Conservation (phyloP, 2,329 filamentous ascomycete genomes). For the Penicillium nordicum region DNA sequence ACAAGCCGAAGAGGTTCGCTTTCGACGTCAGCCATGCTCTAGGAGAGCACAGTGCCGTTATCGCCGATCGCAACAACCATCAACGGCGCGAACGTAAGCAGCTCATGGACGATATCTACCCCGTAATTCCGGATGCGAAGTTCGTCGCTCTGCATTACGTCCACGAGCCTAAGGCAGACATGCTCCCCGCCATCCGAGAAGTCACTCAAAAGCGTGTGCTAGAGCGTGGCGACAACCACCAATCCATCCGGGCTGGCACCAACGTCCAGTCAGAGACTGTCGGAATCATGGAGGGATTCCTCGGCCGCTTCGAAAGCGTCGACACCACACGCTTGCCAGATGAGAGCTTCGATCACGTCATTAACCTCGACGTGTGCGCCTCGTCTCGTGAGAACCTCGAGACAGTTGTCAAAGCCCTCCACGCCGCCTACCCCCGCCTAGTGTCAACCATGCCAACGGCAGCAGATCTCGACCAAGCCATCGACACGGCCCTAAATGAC, state of each 20-base stretch:
- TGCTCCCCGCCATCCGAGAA: slow-evolving; percentile 68
- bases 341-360: slow-evolving; percentile 74
- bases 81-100: slow-evolving; percentile 83
- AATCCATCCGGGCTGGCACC: slow-evolving; percentile 86
- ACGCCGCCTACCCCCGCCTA: slow-evolving; percentile 73
- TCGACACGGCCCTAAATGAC: slow-evolving; percentile 68
- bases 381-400: slow-evolving; percentile 86
- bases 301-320: slow-evolving; percentile 77
- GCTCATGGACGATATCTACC: slow-evolving; percentile 72
- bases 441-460: slow-evolving; percentile 63
- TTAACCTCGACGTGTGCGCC: slow-evolving; percentile 74
- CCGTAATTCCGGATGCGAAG: slow-evolving; percentile 59
- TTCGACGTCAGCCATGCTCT: slow-evolving; percentile 65
- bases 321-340: slow-evolving; percentile 68
- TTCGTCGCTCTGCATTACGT: slow-evolving; percentile 87
- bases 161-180: slow-evolving; percentile 60
- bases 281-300: slow-evolving; percentile 91
- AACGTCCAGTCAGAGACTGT: slow-evolving; percentile 71
- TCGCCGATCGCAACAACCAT: slow-evolving; percentile 94
- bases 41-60: slow-evolving; percentile 65
- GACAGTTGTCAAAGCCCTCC: slow-evolving; percentile 67
- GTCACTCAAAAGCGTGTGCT: slow-evolving; percentile 77
- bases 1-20: slow-evolving; percentile 74
- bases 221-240: slow-evolving; percentile 88
- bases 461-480: slow-evolving; percentile 74